phyloP scores from a whole-genome alignment of 1,139 yeast species.

The Candida tunisiensis region DNA sequence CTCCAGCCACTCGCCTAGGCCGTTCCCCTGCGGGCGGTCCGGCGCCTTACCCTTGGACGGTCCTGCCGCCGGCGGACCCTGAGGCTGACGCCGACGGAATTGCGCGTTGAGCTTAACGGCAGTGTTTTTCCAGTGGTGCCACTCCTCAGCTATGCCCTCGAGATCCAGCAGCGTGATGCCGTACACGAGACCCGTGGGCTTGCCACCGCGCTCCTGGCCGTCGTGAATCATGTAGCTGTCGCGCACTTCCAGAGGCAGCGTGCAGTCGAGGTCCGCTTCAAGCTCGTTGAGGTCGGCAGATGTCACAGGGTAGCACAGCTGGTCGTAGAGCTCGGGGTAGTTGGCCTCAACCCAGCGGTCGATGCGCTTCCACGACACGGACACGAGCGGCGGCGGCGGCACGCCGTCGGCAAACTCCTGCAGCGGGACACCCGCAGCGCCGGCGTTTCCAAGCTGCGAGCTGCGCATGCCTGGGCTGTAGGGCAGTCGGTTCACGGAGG shows the following conservation, averaged over 20 bases:
- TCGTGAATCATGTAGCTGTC: constrained; percentile 64
- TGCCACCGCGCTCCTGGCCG: constrained; percentile 67
- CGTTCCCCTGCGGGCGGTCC: not conserved
- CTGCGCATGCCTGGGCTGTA: constrained; percentile 23
- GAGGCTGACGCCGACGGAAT: constrained; percentile 4
- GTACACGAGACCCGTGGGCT: constrained; percentile 58
- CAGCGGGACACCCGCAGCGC: constrained; percentile 25
- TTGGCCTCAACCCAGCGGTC: constrained; percentile 61
- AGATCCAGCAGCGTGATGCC: constrained; percentile 57
- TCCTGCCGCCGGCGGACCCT: constrained; percentile 3
- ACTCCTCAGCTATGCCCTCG: constrained; percentile 55
- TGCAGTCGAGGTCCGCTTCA: constrained; percentile 50
- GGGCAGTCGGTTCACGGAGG: constrained; percentile 5
- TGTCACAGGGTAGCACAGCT: constrained; percentile 53
- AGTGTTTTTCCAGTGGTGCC: constrained; percentile 57
- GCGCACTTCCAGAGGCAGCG: constrained; percentile 58
- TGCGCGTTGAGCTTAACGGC: constrained; percentile 22
- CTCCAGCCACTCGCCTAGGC: constrained; percentile 14
- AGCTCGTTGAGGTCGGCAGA: constrained; percentile 62
- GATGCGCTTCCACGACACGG: constrained; percentile 57
- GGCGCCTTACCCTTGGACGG: not conserved
- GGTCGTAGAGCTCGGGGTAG: constrained; percentile 67
- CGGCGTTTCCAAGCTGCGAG: constrained; percentile 16
- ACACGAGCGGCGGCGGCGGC: constrained; percentile 58
- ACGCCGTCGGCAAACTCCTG: constrained; percentile 29